Evolutionary conservation across 768 basidiomycete genomes (phyloP), one percentile per base, ranked within the genome.

Genomic region (Mycena kentingensis): DNA sequence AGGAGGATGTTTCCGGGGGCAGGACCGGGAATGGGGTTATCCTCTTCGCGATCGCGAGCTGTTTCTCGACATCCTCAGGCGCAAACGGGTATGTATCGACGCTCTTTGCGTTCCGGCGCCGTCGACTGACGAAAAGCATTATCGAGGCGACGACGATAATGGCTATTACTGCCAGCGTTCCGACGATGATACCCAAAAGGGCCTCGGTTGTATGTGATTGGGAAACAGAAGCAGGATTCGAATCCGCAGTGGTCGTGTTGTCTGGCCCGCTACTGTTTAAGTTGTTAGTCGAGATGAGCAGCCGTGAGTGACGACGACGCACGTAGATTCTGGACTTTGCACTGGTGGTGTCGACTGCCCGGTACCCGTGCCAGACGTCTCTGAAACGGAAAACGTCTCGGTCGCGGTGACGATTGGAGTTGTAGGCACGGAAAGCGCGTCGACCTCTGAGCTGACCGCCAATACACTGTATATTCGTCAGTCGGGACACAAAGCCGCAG

Each of bases 401-500:
- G 56, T 57, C 15, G 28, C 46, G 11, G 51, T 26, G 25, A 38
- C 2, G 10, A 8, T 18, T n/a, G 37, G 10, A 2, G 32, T 25
- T 21, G 45, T n/a, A 13, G 18, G 39, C 1, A 48, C 4, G 37
- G 22, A 5, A 42, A 42, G 22, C 13, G 41, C 41, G 27, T 55
- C 47, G 21, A 59, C 58, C 34, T 48, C 46, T 32, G 54, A 47
- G 47, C 50, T 59, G 21, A 37, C 38, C 10, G 58, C 58, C 18
- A 59, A 26, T 5, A 55, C 10, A 6, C 53, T 58, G 28, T 3
- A 19, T n/a, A 8, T 34, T 18, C 44, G 13, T 8, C 22, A 13
- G 22, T 1, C 3, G 1, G 19, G 19, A 24, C 0, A 1, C 16
- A 38, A 4, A 34, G 11, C 7, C 19, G n/a, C 21, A 6, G 15